A percentile compares a stretch with the other conserved stretches of the same genome.
Evolutionary conservation across 768 basidiomycete species (phyloP).

Genomic region (Crucibulum laeve): DNA sequence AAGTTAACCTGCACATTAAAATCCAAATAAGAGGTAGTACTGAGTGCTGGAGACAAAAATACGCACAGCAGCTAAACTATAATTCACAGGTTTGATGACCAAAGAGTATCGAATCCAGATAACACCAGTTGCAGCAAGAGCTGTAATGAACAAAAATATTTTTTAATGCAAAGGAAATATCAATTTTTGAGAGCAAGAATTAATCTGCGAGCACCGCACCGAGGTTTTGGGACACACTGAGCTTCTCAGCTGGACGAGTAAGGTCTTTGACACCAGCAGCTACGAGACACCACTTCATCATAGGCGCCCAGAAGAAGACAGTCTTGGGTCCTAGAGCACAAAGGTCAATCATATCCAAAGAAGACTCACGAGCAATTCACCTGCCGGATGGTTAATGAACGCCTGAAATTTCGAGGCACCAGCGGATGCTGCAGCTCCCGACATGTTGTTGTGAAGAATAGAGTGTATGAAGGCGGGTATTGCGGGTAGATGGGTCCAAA

Average conservation of each 20-base stretch:
- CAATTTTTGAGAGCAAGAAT: background rate
- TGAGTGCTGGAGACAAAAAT: slow-evolving; percentile 2
- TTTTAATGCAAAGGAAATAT: background rate
- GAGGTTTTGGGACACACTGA: slow-evolving; percentile 89
- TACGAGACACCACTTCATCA: slow-evolving; percentile 92
- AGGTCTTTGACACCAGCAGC: slow-evolving; percentile 84
- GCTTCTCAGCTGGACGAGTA: slow-evolving; percentile 85
- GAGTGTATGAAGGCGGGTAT: too few species aligned
- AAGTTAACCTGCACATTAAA: slow-evolving; percentile 60
- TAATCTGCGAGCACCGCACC: slow-evolving; percentile 46
- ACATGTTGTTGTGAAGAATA: too few species aligned
- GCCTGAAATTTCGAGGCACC: slow-evolving; percentile 72
- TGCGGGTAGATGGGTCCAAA: too few species aligned
- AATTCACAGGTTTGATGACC: slow-evolving; percentile 92
- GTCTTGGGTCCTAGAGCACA: slow-evolving; percentile 71
- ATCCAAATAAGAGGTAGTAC: slow-evolving; percentile 7
- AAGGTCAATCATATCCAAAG: background rate
- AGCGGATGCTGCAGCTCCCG: slow-evolving; percentile 74
- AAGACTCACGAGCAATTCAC: slow-evolving; percentile 33
- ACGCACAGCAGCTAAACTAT: slow-evolving; percentile 88
- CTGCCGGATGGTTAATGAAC: slow-evolving; percentile 95
- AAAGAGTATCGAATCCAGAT: slow-evolving; percentile 99
- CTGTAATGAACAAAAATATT: slow-evolving; percentile 35
- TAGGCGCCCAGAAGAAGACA: slow-evolving; percentile 97
- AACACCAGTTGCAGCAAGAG: slow-evolving; percentile 88